Conservation (phyloP, 768 basidiomycete species). For the Tephrocybe sp. region DNA sequence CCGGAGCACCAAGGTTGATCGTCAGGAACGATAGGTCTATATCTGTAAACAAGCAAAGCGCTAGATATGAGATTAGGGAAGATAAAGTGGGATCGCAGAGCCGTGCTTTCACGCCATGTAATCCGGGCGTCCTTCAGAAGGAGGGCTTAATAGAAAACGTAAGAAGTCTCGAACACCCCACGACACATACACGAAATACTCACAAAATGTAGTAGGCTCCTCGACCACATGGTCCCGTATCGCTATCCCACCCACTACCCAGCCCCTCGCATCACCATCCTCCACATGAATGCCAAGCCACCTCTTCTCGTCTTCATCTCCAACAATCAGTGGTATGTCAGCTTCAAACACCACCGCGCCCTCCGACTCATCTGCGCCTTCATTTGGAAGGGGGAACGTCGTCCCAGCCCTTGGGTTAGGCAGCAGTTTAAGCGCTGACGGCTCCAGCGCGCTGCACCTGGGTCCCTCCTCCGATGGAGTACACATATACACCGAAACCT, state of each 20-base stretch:
- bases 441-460: slow-evolving; percentile 41
- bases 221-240: slow-evolving; percentile 28
- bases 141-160: slow-evolving; percentile 33
- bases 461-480: slow-evolving; percentile 15
- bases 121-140: slow-evolving; percentile 37
- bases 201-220: slow-evolving; percentile 44
- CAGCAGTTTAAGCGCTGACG: slow-evolving; percentile 56
- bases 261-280: slow-evolving; percentile 52
- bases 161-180: slow-evolving; percentile 10
- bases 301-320: slow-evolving; percentile 7
- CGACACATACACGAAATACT: slow-evolving; percentile 21
- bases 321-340: slow-evolving; percentile 26
- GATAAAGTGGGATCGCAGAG: slow-evolving; percentile 41
- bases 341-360: slow-evolving; percentile 68
- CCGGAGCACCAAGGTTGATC: slow-evolving; percentile 32
- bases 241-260: slow-evolving; percentile 62
- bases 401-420: slow-evolving; percentile 56
- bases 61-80: slow-evolving; percentile 60
- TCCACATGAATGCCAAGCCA: slow-evolving; percentile 60
- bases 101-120: slow-evolving; percentile 26
- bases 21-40: slow-evolving; percentile 34
- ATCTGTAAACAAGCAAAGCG: slow-evolving; percentile 65
- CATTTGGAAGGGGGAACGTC: slow-evolving; percentile 64
- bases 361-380: slow-evolving; percentile 75
- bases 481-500: slow-evolving; percentile 51